These are phyloP conservation scores for Closterium sp. DNA, from an alignment of 139 green algal genomes.

Conservation along the genomic window DNA sequence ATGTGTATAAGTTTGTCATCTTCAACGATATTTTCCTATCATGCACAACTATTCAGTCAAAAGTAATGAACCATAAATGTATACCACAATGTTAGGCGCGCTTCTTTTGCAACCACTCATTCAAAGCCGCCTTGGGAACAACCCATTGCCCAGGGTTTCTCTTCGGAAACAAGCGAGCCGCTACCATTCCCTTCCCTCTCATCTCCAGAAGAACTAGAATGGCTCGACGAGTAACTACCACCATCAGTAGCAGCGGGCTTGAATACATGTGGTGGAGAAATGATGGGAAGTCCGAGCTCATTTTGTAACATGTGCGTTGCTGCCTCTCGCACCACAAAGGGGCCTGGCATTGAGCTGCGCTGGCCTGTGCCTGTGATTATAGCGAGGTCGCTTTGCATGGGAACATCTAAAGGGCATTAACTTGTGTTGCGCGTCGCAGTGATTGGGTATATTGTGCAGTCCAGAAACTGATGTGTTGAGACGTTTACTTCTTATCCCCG, in stretches of 20 bases:
- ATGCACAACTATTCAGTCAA: no score
- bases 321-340: slow-evolving; percentile 6
- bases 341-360: neutral
- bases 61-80: no score
- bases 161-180: neutral
- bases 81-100: neutral
- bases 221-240: neutral
- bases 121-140: slow-evolving; percentile 1
- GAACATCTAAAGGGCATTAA: neutral
- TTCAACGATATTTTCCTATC: no score
- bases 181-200: neutral
- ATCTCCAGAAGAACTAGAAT: neutral
- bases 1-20: no score
- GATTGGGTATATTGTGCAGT: no score
- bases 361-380: slow-evolving; percentile 23
- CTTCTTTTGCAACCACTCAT: slow-evolving; percentile 1
- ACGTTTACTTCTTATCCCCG: no score
- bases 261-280: neutral
- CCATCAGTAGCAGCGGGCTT: neutral
- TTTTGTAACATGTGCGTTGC: slow-evolving; percentile 14
- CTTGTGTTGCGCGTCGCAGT: no score
- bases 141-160: neutral
- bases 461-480: no score
- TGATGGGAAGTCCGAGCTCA: slow-evolving; percentile 12
- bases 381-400: slow-evolving; percentile 6